These are phyloP conservation scores for Chiua sp. DNA, from an alignment of 1,284 basidiomycete species.

Conservation along the genomic window DNA sequence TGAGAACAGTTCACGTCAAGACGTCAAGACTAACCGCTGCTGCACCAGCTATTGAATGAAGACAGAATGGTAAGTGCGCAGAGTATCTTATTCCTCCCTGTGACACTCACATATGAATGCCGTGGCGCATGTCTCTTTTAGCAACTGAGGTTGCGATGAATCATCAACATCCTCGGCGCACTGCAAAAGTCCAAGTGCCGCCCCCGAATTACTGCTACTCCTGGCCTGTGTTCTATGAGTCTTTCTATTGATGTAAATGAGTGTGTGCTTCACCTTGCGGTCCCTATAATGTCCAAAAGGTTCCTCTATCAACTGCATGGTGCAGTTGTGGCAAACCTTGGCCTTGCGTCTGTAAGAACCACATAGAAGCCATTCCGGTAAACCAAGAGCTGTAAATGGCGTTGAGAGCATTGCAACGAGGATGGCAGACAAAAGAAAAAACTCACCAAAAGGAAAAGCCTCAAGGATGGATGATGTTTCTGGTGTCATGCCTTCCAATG, in stretches of 20 bases:
- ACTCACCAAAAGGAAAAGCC: conserved; percentile 29
- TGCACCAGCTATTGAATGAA: conserved; percentile 22
- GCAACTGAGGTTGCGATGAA: conserved; percentile 7
- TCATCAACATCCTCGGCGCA: neutral
- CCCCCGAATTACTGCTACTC: conserved; percentile 3
- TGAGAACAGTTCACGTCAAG: neutral
- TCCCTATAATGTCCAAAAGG: conserved; percentile 23
- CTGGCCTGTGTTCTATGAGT: conserved; percentile 13
- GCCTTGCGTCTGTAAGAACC: conserved; percentile 19
- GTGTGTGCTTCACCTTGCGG: conserved; percentile 15
- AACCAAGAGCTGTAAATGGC: conserved; percentile 18
- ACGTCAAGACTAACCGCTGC: conserved; percentile 18
- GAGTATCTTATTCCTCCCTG: neutral
- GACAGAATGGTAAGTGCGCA: neutral
- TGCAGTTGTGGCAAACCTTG: conserved; percentile 8
- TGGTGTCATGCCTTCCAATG: conserved; percentile 20
- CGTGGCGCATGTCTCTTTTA: conserved; percentile 26
- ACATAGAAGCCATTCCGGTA: conserved; percentile 32
- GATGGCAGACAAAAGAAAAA: neutral
- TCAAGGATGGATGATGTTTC: conserved; percentile 22
- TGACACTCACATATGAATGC: conserved; percentile 29
- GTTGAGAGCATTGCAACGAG: too few relatives aligned
- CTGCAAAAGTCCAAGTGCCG: conserved; percentile 23
- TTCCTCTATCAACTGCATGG: conserved; percentile 18
- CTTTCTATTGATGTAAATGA: neutral